These are phyloP conservation scores for Russula ochroleuca DNA, from an alignment of 768 basidiomycete genomes.

Conservation along the genomic window DNA sequence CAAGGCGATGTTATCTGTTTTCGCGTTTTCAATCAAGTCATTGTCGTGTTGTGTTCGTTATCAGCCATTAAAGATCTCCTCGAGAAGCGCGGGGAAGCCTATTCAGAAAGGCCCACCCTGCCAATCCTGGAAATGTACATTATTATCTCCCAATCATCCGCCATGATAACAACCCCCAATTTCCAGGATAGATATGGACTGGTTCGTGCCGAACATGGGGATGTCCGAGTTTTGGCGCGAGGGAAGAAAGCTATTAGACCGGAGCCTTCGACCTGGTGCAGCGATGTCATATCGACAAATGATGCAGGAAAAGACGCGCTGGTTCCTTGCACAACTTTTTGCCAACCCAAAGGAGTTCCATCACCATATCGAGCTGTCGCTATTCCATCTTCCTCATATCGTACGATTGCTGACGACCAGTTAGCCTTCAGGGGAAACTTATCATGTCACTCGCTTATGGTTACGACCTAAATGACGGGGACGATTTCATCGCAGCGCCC, in stretches of 20 bases:
- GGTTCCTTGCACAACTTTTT: not conserved
- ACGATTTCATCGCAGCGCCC: not conserved
- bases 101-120: slow-evolving; percentile 5
- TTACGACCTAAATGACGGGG: slow-evolving; percentile 9
- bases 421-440: not conserved
- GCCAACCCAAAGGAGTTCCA: not conserved
- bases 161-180: not conserved
- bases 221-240: not conserved
- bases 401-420: not conserved
- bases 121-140: slow-evolving; percentile 6
- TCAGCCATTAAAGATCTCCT: slow-evolving; percentile 46
- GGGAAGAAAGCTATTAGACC: not conserved
- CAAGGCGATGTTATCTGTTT: slow-evolving; percentile 22
- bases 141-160: not conserved
- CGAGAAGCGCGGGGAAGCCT: slow-evolving; percentile 44
- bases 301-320: not conserved
- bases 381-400: no score
- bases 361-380: not conserved
- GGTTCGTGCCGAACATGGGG: not conserved
- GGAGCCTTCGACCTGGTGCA: slow-evolving; percentile 5
- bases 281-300: not conserved
- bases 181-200: not conserved
- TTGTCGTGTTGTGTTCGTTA: slow-evolving; percentile 47
- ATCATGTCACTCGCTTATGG: slow-evolving; percentile 12
- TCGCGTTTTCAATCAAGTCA: slow-evolving; percentile 42